A percentile compares a stretch with the other conserved stretches of the same genome.
Evolutionary conservation across 169 alveolate species (phyloP).

Genomic region (Cryptosporidium sp.): DNA sequence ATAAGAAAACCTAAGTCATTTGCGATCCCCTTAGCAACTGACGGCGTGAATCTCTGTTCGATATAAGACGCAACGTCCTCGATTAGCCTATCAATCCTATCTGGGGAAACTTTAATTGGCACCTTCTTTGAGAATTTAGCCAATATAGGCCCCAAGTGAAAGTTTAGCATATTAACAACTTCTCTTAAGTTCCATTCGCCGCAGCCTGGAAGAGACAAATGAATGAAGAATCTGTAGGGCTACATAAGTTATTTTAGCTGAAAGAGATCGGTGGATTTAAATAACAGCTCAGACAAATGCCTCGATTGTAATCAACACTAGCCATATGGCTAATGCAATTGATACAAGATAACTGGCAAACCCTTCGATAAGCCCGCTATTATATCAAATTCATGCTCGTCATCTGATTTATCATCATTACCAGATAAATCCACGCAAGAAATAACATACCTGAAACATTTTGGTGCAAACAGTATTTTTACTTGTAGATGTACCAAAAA

Average conservation of each 20-base stretch:
- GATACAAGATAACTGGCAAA: not conserved
- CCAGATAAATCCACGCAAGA: not conserved
- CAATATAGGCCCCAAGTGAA: not conserved
- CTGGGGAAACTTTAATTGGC: not conserved
- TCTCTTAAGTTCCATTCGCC: constrained; percentile 26
- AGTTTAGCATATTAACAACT: constrained; percentile 6
- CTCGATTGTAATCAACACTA: constrained; percentile 71
- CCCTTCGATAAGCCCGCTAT: not conserved
- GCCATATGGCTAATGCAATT: not conserved
- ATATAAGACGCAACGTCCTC: not conserved
- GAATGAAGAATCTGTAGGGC: constrained; percentile 55
- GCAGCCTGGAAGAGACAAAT: constrained; percentile 2
- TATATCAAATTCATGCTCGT: constrained; percentile 65
- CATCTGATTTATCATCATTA: constrained; percentile 70
- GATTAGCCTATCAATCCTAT: constrained; percentile 6
- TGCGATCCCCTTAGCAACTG: constrained; percentile 1
- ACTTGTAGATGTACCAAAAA: constrained; percentile 27
- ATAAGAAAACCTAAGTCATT: constrained; percentile 12
- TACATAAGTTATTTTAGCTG: not conserved
- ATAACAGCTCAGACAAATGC: constrained; percentile 73
- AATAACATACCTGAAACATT: constrained; percentile 37
- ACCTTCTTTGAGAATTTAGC: not conserved
- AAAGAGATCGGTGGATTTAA: not conserved
- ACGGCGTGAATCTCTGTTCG: constrained; percentile 25
- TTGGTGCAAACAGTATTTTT: not conserved